Evolutionary conservation across 345 rosid genomes (phyloP), one percentile per base, ranked within the genome.

Genomic region (Acer yangbiense): DNA sequence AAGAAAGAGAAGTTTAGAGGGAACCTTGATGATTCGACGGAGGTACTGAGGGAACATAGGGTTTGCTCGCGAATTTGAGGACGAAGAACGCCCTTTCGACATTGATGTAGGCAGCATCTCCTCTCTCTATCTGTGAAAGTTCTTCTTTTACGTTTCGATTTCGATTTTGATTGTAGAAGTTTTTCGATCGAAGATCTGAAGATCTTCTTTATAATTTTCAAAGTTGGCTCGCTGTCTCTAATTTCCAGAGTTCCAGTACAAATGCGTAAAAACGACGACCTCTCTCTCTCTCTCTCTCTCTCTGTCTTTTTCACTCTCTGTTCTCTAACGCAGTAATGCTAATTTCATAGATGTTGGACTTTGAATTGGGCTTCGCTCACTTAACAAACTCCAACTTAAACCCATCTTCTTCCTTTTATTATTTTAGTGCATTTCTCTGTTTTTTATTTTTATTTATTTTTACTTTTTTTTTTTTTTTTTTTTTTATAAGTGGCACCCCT

Each of bases 11-110:
- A 72, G 46, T 41, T 9, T 74, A 77, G 76, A 73, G 74, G 68
- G 77, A 70, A 97, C 99, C 99, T 97, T 97, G 82, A 97, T 86
- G 77, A 97, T 97, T 69, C 98, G 93, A 75, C 99, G 98, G 79
- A 97, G 93, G 82, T 93, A 94, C 80, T 89, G 98, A 69, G 90
- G 92, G 87, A 90, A 86, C 85, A 84, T 73, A 68, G 95, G 84
- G 60, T 84, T 90, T 71, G 94, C 78, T 78, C 97, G 93, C 77
- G 94, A 86, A 58, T 89, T 69, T 76, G 97, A 85, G 78, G 94
- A 87, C 82, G 98, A 86, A 61, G 98, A 76, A 57, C 95, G 98
- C 69, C 88, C 89, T 87, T 80, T 97, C 65, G 94, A 87, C 48
- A 29, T 32, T 69, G 91, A 82, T 63, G 94, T 93, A 1, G 98